Evolutionary conservation across 139 green algal species (phyloP), one percentile per base, ranked within the genome.

Genomic region (Dunaliella sp.): DNA sequence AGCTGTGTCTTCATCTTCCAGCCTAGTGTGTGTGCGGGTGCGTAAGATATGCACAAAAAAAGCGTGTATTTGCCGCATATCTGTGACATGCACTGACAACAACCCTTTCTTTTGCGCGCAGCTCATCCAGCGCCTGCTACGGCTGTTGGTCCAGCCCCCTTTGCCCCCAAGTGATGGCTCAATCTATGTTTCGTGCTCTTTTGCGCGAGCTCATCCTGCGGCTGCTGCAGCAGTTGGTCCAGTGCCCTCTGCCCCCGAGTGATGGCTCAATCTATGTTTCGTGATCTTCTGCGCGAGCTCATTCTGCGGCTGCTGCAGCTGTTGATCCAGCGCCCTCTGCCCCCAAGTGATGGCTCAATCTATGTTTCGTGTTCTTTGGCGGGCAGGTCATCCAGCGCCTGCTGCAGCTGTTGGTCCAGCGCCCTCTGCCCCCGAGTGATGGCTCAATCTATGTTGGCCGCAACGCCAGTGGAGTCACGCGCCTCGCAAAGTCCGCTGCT

Each of bases 301-400:
- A 33, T 81, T 30, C 76, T 38, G n/a, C 76, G 76, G 76, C 31
- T 81, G 76, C n/a, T 81, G 76, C 7, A 37, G 7, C 34, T 33
- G 34, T 2, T 83, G 35, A 83, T 83, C 34, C 38, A 35, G 35
- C 78, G 78, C 3, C 78, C 78, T 24, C 33, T 28, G 12, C 34
- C 78, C 24, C 78, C 78, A 22, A 31, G 36, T 24, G 78, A 83
- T 35, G 78, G 78, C 1, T 72, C 36, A 3, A 22, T 83, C 1
- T 83, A 58, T 35, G 24, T 33, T 34, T n/a, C n/a, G n/a, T n/a
- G n/a, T n/a, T n/a, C n/a, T n/a, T n/a, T n/a, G n/a, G n/a, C n/a
- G n/a, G n/a, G 78, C 78, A 83, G 78, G 33, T 83, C 7, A 33
- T 81, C n/a, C 76, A 81, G n/a, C 76, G 76, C n/a, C 31, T 81